phyloP scores from a whole-genome alignment of 805 yeast genomes.

The Ogataea parapolymorpha region DNA sequence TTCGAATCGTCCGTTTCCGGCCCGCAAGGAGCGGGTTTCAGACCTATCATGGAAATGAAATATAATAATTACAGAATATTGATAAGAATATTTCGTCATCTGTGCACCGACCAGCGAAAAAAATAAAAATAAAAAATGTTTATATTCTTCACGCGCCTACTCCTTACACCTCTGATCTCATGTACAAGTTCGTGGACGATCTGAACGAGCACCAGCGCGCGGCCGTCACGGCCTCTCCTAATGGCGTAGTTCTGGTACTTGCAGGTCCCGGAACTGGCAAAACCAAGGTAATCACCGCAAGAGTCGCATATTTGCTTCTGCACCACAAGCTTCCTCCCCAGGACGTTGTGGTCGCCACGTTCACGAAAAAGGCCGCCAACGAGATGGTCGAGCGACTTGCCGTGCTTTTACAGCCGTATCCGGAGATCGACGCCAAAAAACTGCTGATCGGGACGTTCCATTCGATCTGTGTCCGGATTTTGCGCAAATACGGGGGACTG shows the following conservation, averaged over 20 bases:
- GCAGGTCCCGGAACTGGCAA: conserved; percentile 73
- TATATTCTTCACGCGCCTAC: background rate
- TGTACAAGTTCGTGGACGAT: conserved; percentile 9
- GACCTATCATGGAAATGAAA: background rate
- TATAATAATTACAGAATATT: background rate
- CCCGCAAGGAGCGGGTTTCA: background rate
- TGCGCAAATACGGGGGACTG: conserved; percentile 51
- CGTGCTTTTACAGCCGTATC: conserved; percentile 30
- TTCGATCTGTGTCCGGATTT: conserved; percentile 64
- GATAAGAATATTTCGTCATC: background rate
- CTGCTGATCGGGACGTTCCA: conserved; percentile 88
- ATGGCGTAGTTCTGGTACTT: conserved; percentile 44
- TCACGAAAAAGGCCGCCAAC: conserved; percentile 87
- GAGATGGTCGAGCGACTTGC: conserved; percentile 72
- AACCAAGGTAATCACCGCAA: conserved; percentile 74
- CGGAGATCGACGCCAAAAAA: conserved; percentile 35
- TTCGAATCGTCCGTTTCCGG: background rate
- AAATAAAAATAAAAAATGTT: background rate
- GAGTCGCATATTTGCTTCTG: conserved; percentile 69
- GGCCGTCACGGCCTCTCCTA: conserved; percentile 42
- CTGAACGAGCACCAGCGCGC: conserved; percentile 40
- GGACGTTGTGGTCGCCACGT: conserved; percentile 78
- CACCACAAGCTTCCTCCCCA: conserved; percentile 53
- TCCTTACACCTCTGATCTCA: conserved; percentile 4
- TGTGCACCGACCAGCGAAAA: background rate